Evolutionary conservation across 1,139 yeast species (phyloP), one percentile per base, ranked within the genome.

Genomic region (Lodderomyces oxycetoniae): DNA sequence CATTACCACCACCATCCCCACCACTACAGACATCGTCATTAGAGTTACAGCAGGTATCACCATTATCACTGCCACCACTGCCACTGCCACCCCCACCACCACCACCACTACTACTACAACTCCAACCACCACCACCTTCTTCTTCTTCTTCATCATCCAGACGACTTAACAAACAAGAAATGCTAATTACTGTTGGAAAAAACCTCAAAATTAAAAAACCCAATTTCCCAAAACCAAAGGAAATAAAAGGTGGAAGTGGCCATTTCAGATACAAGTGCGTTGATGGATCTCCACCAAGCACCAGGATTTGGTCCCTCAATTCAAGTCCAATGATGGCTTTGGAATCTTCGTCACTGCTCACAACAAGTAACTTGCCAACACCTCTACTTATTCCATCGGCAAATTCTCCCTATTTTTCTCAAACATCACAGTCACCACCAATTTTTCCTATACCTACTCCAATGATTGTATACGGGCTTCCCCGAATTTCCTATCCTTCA

Each of bases 161-260:
- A n/a, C 23, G 23, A 14, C 14, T 24, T 17, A 31, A 30, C 19
- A 20, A 35, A 26, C 29, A 31, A 20, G 38, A 28, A 15, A 23
- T 38, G 6, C 28, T 41, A 19, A 31, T 46, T 5, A 36, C 35
- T 15, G 47, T 44, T 9, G 49, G 48, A 13, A 40, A 42, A 28
- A 42, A 39, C 26, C 33, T 41, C 6, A 38, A 37, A 7, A 39
- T 45, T 19, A 38, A 36, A 24, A 45, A 40, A 31, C 46, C 48
- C 13, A 36, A 33, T 9, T 37, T 44, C 23, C 41, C 46, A 6
- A 39, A 38, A 31, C 20, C 40, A 5, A 36, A 25, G 13, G 34
- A 36, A 7, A 27, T 33, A 7, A 33, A 28, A 31, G 41, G 42
- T 8, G 41, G 40, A n/a, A 30, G 28, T 16, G 38, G 37, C 2